Percentiles rank a stretch among this genome's conserved stretches.
Conservation (phyloP, 441 rosid species). For the Jatropha multifida region DNA sequence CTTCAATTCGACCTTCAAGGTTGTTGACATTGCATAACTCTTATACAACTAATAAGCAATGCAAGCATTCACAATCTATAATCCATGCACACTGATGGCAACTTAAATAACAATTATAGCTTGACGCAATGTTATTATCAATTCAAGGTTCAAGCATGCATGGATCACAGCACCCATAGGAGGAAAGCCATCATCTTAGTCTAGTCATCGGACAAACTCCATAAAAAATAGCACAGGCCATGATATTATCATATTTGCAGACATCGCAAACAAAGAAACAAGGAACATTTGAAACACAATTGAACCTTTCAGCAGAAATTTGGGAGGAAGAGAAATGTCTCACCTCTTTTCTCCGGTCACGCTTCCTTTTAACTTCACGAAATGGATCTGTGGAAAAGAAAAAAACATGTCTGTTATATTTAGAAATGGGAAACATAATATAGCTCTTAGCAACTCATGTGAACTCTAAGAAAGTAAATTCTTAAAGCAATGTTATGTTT, state of each 20-base stretch:
- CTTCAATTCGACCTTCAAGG: neutral
- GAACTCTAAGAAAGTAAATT: neutral
- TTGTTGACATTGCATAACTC: conserved; percentile 1
- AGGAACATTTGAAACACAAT: neutral
- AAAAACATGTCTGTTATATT: conserved; percentile 20
- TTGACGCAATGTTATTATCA: neutral
- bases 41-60: neutral
- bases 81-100: neutral
- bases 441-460: neutral
- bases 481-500: neutral
- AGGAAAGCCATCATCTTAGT: conserved; percentile 1
- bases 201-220: conserved; percentile 2
- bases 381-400: conserved; percentile 60
- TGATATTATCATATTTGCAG: neutral
- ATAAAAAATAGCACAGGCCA: neutral
- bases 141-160: conserved; percentile 4
- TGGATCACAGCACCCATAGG: neutral
- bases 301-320: neutral
- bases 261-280: neutral
- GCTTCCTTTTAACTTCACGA: conserved; percentile 83
- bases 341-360: conserved; percentile 84
- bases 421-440: neutral
- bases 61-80: neutral
- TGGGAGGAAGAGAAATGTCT: neutral
- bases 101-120: too few relatives aligned